A percentile compares a stretch with the other conserved stretches of the same genome.
Conservation (phyloP, 805 yeast genomes). For the Wickerhamomyces kurtzmanii region DNA sequence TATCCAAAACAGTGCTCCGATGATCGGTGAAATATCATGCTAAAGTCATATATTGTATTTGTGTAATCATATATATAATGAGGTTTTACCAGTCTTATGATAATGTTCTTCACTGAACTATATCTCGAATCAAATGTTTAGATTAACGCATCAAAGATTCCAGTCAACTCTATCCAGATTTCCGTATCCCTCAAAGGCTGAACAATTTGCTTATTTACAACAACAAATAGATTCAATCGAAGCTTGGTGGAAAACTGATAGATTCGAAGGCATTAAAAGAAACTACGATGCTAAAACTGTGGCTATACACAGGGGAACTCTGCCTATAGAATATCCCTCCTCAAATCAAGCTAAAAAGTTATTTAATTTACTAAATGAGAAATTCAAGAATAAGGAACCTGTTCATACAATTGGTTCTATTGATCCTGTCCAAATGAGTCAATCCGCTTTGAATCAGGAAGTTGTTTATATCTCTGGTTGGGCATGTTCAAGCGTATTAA, state of each 20-base stretch:
- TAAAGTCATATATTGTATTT: no score
- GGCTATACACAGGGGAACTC: constrained; percentile 41
- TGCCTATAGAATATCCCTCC: constrained; percentile 31
- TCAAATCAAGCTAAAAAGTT: constrained; percentile 45
- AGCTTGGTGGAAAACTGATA: constrained; percentile 39
- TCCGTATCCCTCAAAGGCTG: constrained; percentile 12
- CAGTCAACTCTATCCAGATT: constrained; percentile 8
- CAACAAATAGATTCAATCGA: constrained; percentile 25
- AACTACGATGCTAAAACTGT: constrained; percentile 44
- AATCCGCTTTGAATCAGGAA: constrained; percentile 40
- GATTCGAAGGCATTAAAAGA: constrained; percentile 37
- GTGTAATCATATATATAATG: no score
- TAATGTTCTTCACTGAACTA: no score
- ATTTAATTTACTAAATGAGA: constrained; percentile 30
- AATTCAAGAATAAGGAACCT: constrained; percentile 32
- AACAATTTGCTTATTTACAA: constrained; percentile 7
- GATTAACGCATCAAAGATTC: no score
- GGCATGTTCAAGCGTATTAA: constrained; percentile 48
- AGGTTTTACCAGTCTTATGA: no score
- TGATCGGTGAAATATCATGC: no score
- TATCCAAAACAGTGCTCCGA: no score
- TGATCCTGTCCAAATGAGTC: constrained; percentile 57
- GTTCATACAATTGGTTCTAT: constrained; percentile 50
- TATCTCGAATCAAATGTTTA: no score
- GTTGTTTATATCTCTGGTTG: constrained; percentile 50